Base-by-base conservation (phyloP, 1,284 basidiomycete species). In the Somion occarium region DNA sequence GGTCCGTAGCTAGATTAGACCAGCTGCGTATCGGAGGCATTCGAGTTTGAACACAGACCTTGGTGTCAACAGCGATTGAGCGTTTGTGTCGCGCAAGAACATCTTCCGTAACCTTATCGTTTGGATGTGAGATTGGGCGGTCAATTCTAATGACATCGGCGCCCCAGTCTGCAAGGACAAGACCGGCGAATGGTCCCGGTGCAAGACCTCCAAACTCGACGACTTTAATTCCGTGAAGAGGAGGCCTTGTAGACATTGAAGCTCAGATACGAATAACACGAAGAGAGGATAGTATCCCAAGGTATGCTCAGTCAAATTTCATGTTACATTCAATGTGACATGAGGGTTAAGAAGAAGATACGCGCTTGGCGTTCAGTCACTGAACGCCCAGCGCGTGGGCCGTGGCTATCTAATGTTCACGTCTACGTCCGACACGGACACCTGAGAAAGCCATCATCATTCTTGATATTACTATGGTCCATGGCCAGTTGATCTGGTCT, bases 201-300 rank as follows among this genome's bases (percentile, higher is more conserved):
- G 89, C 91, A 13, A 93, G 73, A n/a, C 90, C 91, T 23, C 85
- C 89, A 61, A 93, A 91, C 85, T 93, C 49, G 22, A 50, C 30
- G 22, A 50, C 49, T 12, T 38, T 26, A 47, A 55, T 18, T 50
- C 53, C 22, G 49, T 46, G 45, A 42, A 56, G 54, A 26, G 46
- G 46, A 9, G 15, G 11, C 12, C 18, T 18, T 22, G 43, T 11
- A 18, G 43, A 23, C n/a, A 26, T 24, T 13, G 22, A 18, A 38
- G 5, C 34, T 30, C 24, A 59, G 55, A 39, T 11, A 46, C 55
- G 25, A 48, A 55, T 37, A 37, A 37, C 11, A 37, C 11, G n/a
- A 37, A 37, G 34, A 37, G 34, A n/a, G 34, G 11, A 37, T 37
- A 37, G 34, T 11, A n/a, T 37, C 34, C 34, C 9, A n/a, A n/a